Evolutionary conservation across 1,284 basidiomycete genomes (phyloP).

Genomic region (Porodaedalea pini): DNA sequence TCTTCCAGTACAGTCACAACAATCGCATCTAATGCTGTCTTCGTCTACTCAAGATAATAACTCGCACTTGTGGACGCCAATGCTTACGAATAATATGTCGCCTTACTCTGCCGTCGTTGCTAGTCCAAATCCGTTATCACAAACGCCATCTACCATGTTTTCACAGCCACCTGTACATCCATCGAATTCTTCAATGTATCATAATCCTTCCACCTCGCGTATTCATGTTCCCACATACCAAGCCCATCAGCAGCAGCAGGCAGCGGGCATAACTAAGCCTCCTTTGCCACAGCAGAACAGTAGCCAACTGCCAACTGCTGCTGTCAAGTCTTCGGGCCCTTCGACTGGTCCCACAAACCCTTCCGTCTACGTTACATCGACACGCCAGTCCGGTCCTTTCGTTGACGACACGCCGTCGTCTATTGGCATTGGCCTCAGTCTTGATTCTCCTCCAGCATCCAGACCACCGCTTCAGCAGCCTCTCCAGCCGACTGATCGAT

Average conservation of each 20-base stretch:
- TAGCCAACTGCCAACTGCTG: background rate
- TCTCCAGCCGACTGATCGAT: background rate
- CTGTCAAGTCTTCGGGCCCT: background rate
- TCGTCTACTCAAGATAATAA: constrained; percentile 1
- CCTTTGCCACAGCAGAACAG: background rate
- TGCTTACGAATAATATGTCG: constrained; percentile 1
- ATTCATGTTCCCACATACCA: background rate
- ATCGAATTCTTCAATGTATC: constrained; percentile 9
- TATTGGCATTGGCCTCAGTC: background rate
- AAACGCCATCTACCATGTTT: constrained; percentile 10
- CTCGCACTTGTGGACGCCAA: background rate
- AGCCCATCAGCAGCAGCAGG: background rate
- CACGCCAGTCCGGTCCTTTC: background rate
- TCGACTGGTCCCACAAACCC: background rate
- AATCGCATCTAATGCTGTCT: background rate
- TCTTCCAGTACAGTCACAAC: background rate
- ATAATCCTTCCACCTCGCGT: constrained; percentile 12
- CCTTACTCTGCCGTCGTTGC: constrained; percentile 2
- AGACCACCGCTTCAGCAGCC: background rate
- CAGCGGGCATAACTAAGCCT: background rate
- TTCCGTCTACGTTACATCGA: constrained; percentile 15
- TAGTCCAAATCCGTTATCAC: constrained; percentile 4
- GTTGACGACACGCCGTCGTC: constrained; percentile 9
- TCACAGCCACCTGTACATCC: constrained; percentile 7
- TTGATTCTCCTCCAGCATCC: background rate